These are phyloP conservation scores for Domatiomyces catenatus DNA, from an alignment of 2,329 filamentous ascomycete genomes.

Conservation along the genomic window DNA sequence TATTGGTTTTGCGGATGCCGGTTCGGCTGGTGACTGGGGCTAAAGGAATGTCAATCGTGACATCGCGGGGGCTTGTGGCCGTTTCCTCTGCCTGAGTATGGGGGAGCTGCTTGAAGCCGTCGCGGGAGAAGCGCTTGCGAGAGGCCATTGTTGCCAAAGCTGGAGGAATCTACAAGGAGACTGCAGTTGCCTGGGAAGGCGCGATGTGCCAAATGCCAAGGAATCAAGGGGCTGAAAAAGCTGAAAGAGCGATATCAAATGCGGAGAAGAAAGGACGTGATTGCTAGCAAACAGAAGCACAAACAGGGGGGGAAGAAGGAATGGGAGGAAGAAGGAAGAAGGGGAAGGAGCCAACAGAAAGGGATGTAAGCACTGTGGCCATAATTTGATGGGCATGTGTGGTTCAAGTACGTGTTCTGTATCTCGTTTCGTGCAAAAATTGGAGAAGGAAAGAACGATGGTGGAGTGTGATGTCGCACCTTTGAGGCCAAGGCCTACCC, in stretches of 20 bases:
- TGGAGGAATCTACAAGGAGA: background rate
- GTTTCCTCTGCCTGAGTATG: conserved; percentile 25
- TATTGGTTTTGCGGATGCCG: conserved; percentile 27
- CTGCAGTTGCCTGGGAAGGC: background rate
- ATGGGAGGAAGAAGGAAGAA: background rate
- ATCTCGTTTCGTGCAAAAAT: background rate
- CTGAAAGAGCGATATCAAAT: no score
- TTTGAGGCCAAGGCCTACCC: background rate
- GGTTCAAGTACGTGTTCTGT: background rate
- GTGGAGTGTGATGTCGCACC: background rate
- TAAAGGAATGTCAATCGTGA: conserved; percentile 47
- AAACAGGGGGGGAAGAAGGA: background rate
- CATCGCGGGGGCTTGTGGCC: conserved; percentile 33
- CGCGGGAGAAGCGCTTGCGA: conserved; percentile 27
- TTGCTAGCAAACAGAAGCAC: background rate
- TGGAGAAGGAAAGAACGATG: background rate
- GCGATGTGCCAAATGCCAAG: no score
- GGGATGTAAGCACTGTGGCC: background rate
- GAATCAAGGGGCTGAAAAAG: no score
- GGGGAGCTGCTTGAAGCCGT: conserved; percentile 30
- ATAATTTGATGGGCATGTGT: background rate
- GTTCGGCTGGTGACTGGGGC: conserved; percentile 38
- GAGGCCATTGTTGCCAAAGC: background rate
- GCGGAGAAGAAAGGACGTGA: no score
- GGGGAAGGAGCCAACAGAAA: background rate